These are phyloP conservation scores for Phytophthora vignae DNA, from an alignment of 352 stramenopile species.

Conservation along the genomic window DNA sequence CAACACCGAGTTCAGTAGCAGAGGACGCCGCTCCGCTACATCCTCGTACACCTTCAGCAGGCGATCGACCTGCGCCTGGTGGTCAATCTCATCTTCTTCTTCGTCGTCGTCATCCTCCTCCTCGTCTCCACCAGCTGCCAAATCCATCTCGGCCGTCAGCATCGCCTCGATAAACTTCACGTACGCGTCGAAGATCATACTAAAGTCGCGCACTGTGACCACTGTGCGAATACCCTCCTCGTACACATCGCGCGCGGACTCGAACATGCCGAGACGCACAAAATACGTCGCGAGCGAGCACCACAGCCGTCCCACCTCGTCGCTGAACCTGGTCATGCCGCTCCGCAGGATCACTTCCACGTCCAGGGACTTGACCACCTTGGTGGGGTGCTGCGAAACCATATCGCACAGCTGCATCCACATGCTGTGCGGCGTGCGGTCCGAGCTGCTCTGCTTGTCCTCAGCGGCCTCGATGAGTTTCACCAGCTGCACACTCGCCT, in stretches of 20 bases:
- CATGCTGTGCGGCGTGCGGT: conserved; percentile 92
- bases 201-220: conserved; percentile 96
- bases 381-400: conserved; percentile 94
- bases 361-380: conserved; percentile 90
- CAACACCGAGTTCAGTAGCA: conserved; percentile 96
- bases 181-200: conserved; percentile 99
- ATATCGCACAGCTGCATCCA: conserved; percentile 98
- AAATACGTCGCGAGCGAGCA: conserved; percentile 98
- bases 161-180: conserved; percentile 98
- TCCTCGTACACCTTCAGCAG: conserved; percentile 91
- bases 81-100: conserved; percentile 65
- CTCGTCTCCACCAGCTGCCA: conserved; percentile 46
- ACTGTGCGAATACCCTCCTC: conserved; percentile 89
- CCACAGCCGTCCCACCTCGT: conserved; percentile 98
- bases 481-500: conserved; percentile 89
- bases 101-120: conserved; percentile 78
- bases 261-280: conserved; percentile 97
- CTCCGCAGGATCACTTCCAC: conserved; percentile 96
- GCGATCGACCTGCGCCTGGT: conserved; percentile 78
- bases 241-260: conserved; percentile 97
- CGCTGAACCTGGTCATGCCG: conserved; percentile 92
- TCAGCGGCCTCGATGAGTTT: conserved; percentile 74
- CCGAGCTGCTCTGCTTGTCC: conserved; percentile 37
- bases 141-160: conserved; percentile 96
- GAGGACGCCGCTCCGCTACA: conserved; percentile 94